Conservation (phyloP, 1,284 basidiomycete species). For the Sphagnurus paluster region DNA sequence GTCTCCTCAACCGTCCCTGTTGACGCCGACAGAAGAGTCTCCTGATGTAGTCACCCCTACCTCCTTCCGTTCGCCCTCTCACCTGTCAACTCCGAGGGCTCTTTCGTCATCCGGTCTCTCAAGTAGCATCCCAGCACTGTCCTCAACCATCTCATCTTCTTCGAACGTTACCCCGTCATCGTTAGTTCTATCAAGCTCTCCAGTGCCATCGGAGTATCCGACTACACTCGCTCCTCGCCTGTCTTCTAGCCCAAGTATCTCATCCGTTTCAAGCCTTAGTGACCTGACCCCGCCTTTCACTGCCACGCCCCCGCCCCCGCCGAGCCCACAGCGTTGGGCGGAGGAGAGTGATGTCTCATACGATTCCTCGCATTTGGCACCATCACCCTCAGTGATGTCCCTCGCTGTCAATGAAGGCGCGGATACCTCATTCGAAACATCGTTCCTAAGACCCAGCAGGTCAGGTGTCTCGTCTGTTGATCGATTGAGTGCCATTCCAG, state of each 20-base stretch:
- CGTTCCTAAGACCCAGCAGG: conserved; percentile 48
- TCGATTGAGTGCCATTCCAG: conserved; percentile 42
- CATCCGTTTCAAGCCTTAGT: conserved; percentile 28
- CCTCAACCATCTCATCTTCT: conserved; percentile 10
- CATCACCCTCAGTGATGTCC: conserved; percentile 65
- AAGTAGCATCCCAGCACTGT: conserved; percentile 9
- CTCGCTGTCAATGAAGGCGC: conserved; percentile 54
- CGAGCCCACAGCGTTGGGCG: conserved; percentile 44
- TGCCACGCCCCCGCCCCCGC: conserved; percentile 22
- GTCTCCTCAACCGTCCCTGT: conserved; percentile 17
- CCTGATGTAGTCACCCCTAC: conserved; percentile 20
- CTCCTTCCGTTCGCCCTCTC: conserved; percentile 19
- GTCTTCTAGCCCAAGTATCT: conserved; percentile 14
- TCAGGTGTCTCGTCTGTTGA: conserved; percentile 44
- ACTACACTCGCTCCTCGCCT: conserved; percentile 15
- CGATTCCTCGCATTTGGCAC: conserved; percentile 65
- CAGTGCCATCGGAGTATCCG: conserved; percentile 20
- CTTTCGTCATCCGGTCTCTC: conserved; percentile 14
- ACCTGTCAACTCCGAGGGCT: conserved; percentile 14
- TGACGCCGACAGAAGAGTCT: conserved; percentile 10
- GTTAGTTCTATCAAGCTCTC: conserved; percentile 18
- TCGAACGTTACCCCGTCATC: conserved; percentile 21
- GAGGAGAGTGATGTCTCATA: conserved; percentile 64
- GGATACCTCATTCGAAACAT: conserved; percentile 65
- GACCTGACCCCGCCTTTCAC: conserved; percentile 29